A percentile compares a stretch with the other conserved stretches of the same genome.
Conservation (phyloP, 352 stramenopile genomes). For the Globisporangium spiculum region DNA sequence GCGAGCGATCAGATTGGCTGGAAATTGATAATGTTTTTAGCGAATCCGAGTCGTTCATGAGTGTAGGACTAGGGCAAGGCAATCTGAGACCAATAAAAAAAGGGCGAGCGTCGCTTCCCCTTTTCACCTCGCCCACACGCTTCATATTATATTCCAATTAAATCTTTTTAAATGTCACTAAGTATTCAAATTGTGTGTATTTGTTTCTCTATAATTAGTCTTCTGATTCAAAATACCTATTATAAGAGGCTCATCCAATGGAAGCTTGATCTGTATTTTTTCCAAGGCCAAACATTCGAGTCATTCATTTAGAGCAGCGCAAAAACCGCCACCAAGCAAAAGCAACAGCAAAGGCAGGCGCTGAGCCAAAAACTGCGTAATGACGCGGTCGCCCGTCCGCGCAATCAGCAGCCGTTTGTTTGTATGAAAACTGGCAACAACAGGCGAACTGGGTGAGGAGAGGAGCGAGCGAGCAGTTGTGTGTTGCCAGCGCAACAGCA, state of each 20-base stretch:
- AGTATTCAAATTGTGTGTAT: no score
- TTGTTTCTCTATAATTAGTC: background rate
- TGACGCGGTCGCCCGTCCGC: background rate
- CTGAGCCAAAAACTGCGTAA: background rate
- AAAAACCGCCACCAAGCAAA: background rate
- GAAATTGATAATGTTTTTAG: background rate
- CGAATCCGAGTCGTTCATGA: background rate
- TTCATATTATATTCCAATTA: background rate
- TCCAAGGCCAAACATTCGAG: background rate
- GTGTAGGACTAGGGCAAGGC: background rate
- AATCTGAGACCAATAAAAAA: background rate
- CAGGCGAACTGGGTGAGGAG: background rate
- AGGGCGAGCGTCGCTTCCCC: background rate
- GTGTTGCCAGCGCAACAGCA: background rate
- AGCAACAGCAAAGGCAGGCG: no score
- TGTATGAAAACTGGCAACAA: background rate
- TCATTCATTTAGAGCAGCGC: background rate
- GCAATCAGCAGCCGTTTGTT: background rate
- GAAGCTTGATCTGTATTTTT: background rate
- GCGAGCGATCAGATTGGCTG: background rate
- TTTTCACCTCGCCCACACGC: background rate
- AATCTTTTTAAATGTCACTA: background rate
- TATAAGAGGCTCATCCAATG: background rate
- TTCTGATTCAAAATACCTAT: background rate
- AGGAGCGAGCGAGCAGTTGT: background rate